Evolutionary conservation across 306 rosid genomes (phyloP).

Genomic region (Prunus kanzakura): DNA sequence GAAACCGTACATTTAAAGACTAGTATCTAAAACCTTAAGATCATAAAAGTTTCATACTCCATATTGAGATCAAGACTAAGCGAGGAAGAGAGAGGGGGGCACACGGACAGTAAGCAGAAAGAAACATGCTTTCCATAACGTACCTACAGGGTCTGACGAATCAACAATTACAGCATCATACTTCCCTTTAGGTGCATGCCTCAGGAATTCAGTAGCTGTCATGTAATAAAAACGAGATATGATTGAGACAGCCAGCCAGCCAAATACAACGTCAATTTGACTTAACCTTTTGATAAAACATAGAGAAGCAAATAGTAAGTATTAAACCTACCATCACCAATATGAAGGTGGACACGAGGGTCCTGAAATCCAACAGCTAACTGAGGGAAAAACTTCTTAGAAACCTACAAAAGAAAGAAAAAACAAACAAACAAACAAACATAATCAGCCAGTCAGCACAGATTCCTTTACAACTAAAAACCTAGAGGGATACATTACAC

Average conservation of each 20-base stretch:
- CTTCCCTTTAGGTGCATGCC: constrained; percentile 57
- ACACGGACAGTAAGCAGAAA: not conserved
- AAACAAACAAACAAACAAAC: constrained; percentile 18
- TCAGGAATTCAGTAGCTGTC: constrained; percentile 82
- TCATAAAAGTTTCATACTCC: not conserved
- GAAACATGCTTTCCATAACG: constrained; percentile 11
- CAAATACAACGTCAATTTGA: not conserved
- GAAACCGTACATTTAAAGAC: constrained; percentile 7
- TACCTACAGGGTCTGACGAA: constrained; percentile 99
- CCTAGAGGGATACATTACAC: not conserved
- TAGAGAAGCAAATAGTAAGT: not conserved
- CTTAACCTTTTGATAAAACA: constrained; percentile 13
- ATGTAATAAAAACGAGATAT: constrained; percentile 15
- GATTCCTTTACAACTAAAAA: constrained; percentile 3
- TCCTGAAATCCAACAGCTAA: constrained; percentile 93
- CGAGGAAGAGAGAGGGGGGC: too few relatives aligned
- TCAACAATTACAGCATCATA: constrained; percentile 94
- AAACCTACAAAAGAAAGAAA: constrained; percentile 46
- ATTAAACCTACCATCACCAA: constrained; percentile 70
- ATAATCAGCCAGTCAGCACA: constrained; percentile 20
- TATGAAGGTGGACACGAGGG: constrained; percentile 86
- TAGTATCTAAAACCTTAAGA: constrained; percentile 1
- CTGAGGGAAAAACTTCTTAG: constrained; percentile 73
- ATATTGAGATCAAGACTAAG: not conserved
- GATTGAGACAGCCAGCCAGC: not conserved